phyloP scores from a whole-genome alignment of 257 asterid genomes.

The Solanum chaucha region DNA sequence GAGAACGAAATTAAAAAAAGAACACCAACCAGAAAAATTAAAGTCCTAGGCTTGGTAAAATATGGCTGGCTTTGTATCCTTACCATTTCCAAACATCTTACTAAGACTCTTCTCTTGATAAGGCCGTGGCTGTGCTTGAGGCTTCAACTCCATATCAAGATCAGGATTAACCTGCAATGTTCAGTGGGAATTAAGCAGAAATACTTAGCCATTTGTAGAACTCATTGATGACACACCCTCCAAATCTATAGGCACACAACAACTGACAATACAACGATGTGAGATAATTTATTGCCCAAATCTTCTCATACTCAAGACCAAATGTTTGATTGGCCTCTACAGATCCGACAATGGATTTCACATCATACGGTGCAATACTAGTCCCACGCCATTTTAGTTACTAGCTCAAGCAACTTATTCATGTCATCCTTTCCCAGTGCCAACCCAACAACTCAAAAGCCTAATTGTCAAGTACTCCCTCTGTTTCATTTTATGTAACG shows the following conservation, averaged over 20 bases:
- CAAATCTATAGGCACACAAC: neutral
- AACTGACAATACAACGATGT: neutral
- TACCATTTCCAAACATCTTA: conserved; percentile 96
- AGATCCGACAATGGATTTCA: neutral
- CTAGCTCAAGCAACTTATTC: neutral
- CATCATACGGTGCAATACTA: neutral
- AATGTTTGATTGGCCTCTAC: neutral
- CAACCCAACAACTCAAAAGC: neutral
- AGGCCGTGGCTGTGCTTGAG: conserved; percentile 98
- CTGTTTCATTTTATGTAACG: neutral
- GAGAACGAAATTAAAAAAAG: neutral
- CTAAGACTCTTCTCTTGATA: conserved; percentile 98
- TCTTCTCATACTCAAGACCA: neutral
- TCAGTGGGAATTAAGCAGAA: neutral
- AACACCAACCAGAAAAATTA: neutral
- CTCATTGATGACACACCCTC: neutral
- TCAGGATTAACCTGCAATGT: conserved; percentile 82
- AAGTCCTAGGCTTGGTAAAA: neutral
- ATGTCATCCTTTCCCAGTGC: neutral
- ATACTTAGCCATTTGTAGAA: neutral
- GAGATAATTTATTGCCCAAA: neutral
- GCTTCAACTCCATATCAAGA: conserved; percentile 95
- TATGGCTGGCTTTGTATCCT: conserved; percentile 7
- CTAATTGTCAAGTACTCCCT: neutral
- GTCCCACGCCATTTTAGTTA: neutral